Evolutionary conservation across 768 basidiomycete genomes (phyloP), one percentile per base, ranked within the genome.

Genomic region (Hericium coralloides): DNA sequence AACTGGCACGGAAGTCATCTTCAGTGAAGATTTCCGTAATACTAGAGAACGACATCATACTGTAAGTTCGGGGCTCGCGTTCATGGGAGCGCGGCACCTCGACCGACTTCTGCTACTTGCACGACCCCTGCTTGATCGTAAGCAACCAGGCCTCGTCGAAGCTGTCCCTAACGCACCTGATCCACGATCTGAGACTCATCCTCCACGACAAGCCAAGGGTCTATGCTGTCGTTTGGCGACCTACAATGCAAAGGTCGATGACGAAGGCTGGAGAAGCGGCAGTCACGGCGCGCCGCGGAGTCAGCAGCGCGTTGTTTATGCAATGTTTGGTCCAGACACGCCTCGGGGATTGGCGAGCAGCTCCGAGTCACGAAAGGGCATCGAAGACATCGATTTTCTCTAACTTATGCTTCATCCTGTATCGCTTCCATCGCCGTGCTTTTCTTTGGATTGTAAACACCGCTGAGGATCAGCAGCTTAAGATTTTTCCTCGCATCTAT

Each of bases 401-500:
- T 53, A 45, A 45, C 18, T 45, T 45, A 45, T 45, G 9, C 43
- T 17, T 45, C n/a, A 48, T 20, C 49, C 55, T 56, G 20, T 43
- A 39, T 36, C 55, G 31, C 48, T 36, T 25, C 22, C 31, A 26
- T 37, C 55, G 31, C 39, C 20, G 22, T 38, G 25, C 25, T n/a
- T 12, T 4, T 48, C 47, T 17, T 41, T 51, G 55, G 49, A 49
- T 22, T 45, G 49, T 55, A 55, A 31, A 48, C 31, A 5, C 20
- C 25, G 8, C 5, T 51, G 36, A 22, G 4, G 53, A 23, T 51
- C 26, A 41, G n/a, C n/a, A 12, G 25, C 17, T 15, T 18, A 4
- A 41, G 37, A 17, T 22, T 8, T 4, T 26, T 51, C n/a, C n/a
- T n/a, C 22, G n/a, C 54, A 39, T 58, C 57, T 9, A 72, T 73